phyloP scores from a whole-genome alignment of 441 rosid genomes.

The Bruguiera hainesii region DNA sequence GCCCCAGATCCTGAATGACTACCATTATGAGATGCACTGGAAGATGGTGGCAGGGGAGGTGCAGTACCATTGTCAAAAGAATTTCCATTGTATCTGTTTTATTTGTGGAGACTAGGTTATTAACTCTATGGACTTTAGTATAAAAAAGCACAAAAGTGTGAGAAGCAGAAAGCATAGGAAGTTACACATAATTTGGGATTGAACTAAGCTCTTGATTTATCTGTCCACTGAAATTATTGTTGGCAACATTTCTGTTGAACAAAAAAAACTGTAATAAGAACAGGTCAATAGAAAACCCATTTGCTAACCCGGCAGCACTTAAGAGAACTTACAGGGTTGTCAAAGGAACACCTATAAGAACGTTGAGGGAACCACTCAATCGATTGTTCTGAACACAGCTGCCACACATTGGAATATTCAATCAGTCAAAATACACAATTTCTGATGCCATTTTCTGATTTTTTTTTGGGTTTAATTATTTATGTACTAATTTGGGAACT shows the following conservation, averaged over 20 bases:
- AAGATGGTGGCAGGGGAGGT: constrained; percentile 68
- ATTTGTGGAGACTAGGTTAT: constrained; percentile 20
- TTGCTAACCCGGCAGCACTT: background rate
- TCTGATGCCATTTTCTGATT: background rate
- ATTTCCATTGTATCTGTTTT: constrained; percentile 77
- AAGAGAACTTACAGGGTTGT: constrained; percentile 63
- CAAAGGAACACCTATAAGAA: constrained; percentile 62
- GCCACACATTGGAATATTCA: constrained; percentile 35
- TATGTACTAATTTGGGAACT: constrained; percentile 12
- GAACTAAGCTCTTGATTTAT: constrained; percentile 74
- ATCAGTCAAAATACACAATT: constrained; percentile 11
- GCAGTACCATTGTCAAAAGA: constrained; percentile 82
- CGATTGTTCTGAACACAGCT: constrained; percentile 92
- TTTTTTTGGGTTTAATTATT: background rate
- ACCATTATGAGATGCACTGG: constrained; percentile 42
- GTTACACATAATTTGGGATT: constrained; percentile 69
- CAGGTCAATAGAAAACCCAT: background rate
- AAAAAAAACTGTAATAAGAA: constrained; percentile 21
- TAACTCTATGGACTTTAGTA: constrained; percentile 4
- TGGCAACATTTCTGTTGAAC: constrained; percentile 78
- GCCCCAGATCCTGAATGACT: constrained; percentile 43
- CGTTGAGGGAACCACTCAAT: constrained; percentile 70
- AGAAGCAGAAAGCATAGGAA: constrained; percentile 13
- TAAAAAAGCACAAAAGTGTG: background rate
- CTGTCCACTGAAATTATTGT: constrained; percentile 85